phyloP scores from a whole-genome alignment of 2,329 filamentous ascomycete species.

The Xylariaceae sp. region DNA sequence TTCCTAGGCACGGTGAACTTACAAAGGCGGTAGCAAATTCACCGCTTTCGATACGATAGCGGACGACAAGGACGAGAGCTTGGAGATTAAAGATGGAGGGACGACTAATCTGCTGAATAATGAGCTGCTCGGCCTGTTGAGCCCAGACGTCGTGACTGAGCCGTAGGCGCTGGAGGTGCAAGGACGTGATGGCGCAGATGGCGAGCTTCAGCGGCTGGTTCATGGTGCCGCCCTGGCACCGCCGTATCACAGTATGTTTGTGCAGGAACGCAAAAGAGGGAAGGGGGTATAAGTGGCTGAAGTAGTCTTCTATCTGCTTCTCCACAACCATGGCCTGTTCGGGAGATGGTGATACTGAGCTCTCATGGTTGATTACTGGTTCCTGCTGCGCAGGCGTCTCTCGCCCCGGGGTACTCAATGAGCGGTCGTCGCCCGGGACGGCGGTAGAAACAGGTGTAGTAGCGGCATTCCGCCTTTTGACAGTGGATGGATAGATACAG shows the following conservation, averaged over 20 bases:
- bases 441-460: background rate
- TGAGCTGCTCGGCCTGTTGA: no score
- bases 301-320: constrained; percentile 30
- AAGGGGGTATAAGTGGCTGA: constrained; percentile 32
- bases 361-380: background rate
- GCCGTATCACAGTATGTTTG: constrained; percentile 32
- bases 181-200: constrained; percentile 33
- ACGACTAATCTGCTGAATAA: constrained; percentile 10
- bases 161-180: constrained; percentile 29
- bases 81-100: constrained; percentile 35
- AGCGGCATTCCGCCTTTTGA: constrained; percentile 3
- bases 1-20: background rate
- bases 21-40: constrained; percentile 33
- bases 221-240: constrained; percentile 31
- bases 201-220: constrained; percentile 33
- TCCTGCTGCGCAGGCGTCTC: constrained; percentile 1
- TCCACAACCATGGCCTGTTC: constrained; percentile 11
- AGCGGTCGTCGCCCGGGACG: background rate
- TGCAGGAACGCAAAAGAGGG: constrained; percentile 37
- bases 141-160: constrained; percentile 29
- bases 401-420: background rate
- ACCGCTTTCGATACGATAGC: constrained; percentile 34
- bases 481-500: constrained; percentile 27
- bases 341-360: background rate
- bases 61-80: constrained; percentile 32